These are phyloP conservation scores for Cornus kousa DNA, from an alignment of 148 eudicot species.

Conservation along the genomic window DNA sequence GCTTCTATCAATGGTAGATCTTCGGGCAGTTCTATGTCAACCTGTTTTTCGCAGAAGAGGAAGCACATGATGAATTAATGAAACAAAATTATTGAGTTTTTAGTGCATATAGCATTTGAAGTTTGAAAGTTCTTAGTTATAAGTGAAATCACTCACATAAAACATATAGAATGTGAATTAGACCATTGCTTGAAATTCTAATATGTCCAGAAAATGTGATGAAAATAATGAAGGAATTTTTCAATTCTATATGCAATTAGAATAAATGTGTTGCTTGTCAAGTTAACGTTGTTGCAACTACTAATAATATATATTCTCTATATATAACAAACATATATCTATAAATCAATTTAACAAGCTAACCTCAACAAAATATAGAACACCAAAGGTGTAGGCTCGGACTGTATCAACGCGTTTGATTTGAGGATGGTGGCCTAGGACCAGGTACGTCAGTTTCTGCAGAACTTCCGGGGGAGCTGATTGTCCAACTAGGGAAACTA, in stretches of 20 bases:
- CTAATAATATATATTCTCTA: no score
- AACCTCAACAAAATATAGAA: conserved; percentile 79
- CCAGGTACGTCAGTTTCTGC: conserved; percentile 69
- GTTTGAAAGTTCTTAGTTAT: no score
- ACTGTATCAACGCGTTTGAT: conserved; percentile 74
- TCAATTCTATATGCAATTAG: no score
- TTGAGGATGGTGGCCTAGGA: conserved; percentile 48
- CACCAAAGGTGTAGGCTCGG: conserved; percentile 84
- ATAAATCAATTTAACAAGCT: not conserved
- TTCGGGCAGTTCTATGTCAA: conserved; percentile 69
- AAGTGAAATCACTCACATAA: no score
- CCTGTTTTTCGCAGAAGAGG: conserved; percentile 19
- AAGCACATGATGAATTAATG: not conserved
- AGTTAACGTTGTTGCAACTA: no score
- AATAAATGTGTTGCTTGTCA: no score
- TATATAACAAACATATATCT: no score
- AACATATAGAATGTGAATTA: no score
- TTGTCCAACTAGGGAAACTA: conserved; percentile 69
- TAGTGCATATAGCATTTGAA: not conserved
- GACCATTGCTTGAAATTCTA: no score
- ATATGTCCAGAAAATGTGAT: no score
- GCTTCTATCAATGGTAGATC: conserved; percentile 60
- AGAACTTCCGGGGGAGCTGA: conserved; percentile 77
- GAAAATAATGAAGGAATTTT: no score
- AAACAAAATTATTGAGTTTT: not conserved